Base-by-base conservation (phyloP, 75 land plant species). In the Chamaecyparis obtusa region DNA sequence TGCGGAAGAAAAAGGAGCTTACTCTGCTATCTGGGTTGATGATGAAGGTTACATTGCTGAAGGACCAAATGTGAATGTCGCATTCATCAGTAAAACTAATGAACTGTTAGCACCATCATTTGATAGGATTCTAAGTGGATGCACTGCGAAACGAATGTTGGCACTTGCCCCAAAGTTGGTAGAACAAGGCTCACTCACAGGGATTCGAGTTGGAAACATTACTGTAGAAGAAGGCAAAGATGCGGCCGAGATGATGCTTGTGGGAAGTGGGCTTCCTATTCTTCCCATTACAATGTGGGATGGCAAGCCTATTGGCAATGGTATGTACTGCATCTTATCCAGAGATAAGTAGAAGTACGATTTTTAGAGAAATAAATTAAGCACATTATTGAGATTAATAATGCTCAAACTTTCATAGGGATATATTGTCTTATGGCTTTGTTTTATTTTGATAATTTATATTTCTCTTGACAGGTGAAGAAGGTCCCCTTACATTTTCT, bases 61-160 rank as follows among this genome's bases (percentile, higher is more conserved):
- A 86, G 99, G 99, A n/a, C 99, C 99, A 11, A 96, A 98, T 88
- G 90, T 96, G 90, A 98, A 98, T 85, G 93, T 98, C 9, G 99
- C 95, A 60, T 95, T 98, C 80, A 87, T 96, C 72, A 94, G 87
- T 76, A 44, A 90, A 24, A 91, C 89, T 46, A 91, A 94, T 79
- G 96, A 93, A 88, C 92, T 98, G 49, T 27, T 98, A 32, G 85
- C 93, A 84, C 99, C 99, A 17, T 78, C 85, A 24, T 95, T 96
- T 89, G 99, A 95, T 89, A 95, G 90, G 85, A 93, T 98, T 64
- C 89, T 98, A 5, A 85, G 92, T 67, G 99, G 99, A n/a, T 98
- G 99, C 89, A 96, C 99, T 48, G 99, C 93, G 0, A 90, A 88
- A 87, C 89, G 99, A 57, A 89, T 94, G 79, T 88, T 98, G 9